These are phyloP conservation scores for Sanghuangporus weigelae DNA, from an alignment of 1,284 basidiomycete species.

Conservation along the genomic window DNA sequence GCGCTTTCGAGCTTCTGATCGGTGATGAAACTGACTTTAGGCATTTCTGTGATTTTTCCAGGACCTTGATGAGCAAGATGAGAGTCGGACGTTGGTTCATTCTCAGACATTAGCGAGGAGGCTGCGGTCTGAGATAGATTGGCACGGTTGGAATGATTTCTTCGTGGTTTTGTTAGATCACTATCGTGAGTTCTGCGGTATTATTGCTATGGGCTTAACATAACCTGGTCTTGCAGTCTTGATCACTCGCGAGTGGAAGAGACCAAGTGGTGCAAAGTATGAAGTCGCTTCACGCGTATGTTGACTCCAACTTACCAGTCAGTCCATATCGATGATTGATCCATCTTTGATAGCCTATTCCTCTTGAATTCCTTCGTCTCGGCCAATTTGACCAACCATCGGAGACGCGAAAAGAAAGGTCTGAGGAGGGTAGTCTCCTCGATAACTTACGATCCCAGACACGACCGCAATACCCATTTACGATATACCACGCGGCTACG, in stretches of 20 bases:
- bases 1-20: neutral
- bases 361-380: constrained; percentile 68
- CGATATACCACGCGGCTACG: constrained; percentile 61
- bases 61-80: constrained; percentile 77
- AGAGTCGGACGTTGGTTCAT: constrained; percentile 64
- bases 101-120: constrained; percentile 52
- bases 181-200: constrained; percentile 45
- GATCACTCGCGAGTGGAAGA: constrained; percentile 55
- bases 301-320: constrained; percentile 21
- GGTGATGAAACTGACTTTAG: neutral
- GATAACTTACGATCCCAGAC: constrained; percentile 47
- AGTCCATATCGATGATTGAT: constrained; percentile 4
- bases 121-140: constrained; percentile 50
- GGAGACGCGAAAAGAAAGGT: constrained; percentile 56
- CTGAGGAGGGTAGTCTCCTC: constrained; percentile 52
- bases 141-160: constrained; percentile 62
- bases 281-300: constrained; percentile 58
- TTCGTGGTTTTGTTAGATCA: constrained; percentile 71
- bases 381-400: constrained; percentile 53
- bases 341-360: constrained; percentile 52
- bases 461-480: constrained; percentile 64
- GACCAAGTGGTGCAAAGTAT: constrained; percentile 44
- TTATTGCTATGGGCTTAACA: neutral
- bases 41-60: constrained; percentile 25
- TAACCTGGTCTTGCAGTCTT: constrained; percentile 39